Conservation (phyloP, 306 rosid genomes). For the Macrotyloma uniflorum region DNA sequence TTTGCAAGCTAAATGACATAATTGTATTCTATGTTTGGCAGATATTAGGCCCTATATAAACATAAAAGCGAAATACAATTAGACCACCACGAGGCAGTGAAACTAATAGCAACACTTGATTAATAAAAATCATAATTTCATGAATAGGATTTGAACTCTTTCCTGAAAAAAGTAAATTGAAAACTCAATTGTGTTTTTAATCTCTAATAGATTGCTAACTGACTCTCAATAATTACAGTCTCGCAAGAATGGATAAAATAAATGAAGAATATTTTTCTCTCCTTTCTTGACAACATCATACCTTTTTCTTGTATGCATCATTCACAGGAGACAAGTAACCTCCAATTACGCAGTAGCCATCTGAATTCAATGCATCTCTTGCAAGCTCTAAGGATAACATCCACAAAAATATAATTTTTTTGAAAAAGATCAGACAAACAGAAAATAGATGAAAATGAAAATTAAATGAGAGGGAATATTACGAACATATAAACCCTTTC, state of each 20-base stretch:
- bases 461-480: neutral
- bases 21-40: conserved; percentile 69
- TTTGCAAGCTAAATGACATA: conserved; percentile 74
- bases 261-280: conserved; percentile 13
- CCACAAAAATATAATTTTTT: neutral
- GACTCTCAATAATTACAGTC: neutral
- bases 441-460: conserved; percentile 9
- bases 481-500: neutral
- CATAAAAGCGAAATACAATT: conserved; percentile 23
- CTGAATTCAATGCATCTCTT: conserved; percentile 71
- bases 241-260: neutral
- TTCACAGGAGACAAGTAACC: conserved; percentile 95
- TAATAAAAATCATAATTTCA: neutral
- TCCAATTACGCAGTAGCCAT: conserved; percentile 82
- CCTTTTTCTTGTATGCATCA: conserved; percentile 90
- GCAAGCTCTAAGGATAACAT: conserved; percentile 68
- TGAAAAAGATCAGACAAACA: neutral
- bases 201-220: conserved; percentile 2
- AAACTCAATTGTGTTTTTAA: neutral
- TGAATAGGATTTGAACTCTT: conserved; percentile 5
- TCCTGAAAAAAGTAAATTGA: neutral
- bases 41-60: conserved; percentile 67
- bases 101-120: neutral
- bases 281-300: conserved; percentile 37
- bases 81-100: conserved; percentile 23